Conservation (phyloP, 352 stramenopile genomes). For the Phytopythium montanum region DNA sequence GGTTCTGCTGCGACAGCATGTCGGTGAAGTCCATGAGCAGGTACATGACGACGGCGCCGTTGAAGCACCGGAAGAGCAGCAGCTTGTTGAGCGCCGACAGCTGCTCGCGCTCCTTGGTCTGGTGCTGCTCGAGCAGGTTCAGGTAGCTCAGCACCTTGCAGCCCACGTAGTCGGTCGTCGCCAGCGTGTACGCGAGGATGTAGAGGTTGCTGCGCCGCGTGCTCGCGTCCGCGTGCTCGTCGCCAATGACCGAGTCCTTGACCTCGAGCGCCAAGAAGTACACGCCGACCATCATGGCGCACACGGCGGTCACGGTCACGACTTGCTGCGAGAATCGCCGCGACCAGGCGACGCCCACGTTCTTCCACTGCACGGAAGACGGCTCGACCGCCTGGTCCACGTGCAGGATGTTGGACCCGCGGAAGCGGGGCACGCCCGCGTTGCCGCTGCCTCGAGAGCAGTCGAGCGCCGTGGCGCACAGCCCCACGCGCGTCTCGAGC, state of each 20-base stretch:
- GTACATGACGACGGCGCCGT: conserved; percentile 72
- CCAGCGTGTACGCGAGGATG: conserved; percentile 45
- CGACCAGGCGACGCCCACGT: conserved; percentile 38
- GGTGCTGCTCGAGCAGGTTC: conserved; percentile 51
- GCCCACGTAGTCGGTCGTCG: conserved; percentile 53
- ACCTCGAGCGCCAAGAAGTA: conserved; percentile 44
- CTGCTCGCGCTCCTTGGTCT: conserved; percentile 67
- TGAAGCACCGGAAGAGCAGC: conserved; percentile 67
- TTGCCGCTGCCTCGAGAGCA: conserved; percentile 17
- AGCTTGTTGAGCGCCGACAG: conserved; percentile 80
- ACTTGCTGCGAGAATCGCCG: conserved; percentile 40
- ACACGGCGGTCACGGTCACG: conserved; percentile 41
- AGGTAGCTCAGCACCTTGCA: conserved; percentile 61
- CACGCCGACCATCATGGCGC: conserved; percentile 43
- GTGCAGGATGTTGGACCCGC: conserved; percentile 62
- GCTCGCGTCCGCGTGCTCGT: conserved; percentile 15
- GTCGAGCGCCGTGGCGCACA: conserved; percentile 46
- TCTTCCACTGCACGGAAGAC: conserved; percentile 68
- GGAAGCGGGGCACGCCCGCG: conserved; percentile 47
- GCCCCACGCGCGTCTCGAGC: conserved; percentile 37
- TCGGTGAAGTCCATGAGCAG: conserved; percentile 74
- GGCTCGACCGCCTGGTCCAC: conserved; percentile 65
- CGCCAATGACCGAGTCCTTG: conserved; percentile 32
- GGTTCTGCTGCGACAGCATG: conserved; percentile 55
- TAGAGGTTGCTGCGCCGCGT: conserved; percentile 43